Evolutionary conservation across 2,329 filamentous ascomycete genomes (phyloP), one percentile per base, ranked within the genome.

Genomic region (Arthrobotrys megalospora): DNA sequence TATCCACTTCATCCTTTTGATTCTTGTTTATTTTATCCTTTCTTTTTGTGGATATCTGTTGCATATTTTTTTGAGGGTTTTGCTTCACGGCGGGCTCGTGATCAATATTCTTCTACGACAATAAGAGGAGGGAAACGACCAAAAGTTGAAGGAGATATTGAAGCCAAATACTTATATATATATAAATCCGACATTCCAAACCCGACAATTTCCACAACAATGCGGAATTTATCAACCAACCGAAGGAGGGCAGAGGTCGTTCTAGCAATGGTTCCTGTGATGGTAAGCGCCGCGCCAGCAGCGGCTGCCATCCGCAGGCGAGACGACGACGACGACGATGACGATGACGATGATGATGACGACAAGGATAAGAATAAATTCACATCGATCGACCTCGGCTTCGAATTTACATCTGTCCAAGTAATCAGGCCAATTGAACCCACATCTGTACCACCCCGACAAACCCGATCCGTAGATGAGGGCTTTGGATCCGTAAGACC

Each of bases 81-180:
- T 28, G 66, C 52, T 69, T 77, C 72, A 77, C 72, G 72, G 36
- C 72, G 60, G 72, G 72, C 50, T 70, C 73, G 73, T 77, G 73
- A 62, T 48, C 21, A 64, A 36, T 48, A 48, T 64, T 65, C 32
- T 45, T 38, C 41, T 52, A 73, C 58, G 41, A 24, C 19, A 14
- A 10, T 32, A 47, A 65, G 48, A 64, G 16, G 6, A 28, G 47
- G 50, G 52, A 43, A 60, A 66, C 36, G 24, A 58, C 11, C 6
- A 38, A 41, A 24, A 24, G 16, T 48, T 48, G 6, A 43, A 60
- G 5, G 53, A 16, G n/a, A 60, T 21, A 60, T 21, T 21, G 45
- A 24, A 48, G 24, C 24, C 19, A 48, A 24, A 45, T 32, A 53
- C 14, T n/a, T 48, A 32, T 34, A 34, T 28, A 21, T 64, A 28